Evolutionary conservation across 2,329 filamentous ascomycete species (phyloP).

Genomic region (Juglanconis sp.): DNA sequence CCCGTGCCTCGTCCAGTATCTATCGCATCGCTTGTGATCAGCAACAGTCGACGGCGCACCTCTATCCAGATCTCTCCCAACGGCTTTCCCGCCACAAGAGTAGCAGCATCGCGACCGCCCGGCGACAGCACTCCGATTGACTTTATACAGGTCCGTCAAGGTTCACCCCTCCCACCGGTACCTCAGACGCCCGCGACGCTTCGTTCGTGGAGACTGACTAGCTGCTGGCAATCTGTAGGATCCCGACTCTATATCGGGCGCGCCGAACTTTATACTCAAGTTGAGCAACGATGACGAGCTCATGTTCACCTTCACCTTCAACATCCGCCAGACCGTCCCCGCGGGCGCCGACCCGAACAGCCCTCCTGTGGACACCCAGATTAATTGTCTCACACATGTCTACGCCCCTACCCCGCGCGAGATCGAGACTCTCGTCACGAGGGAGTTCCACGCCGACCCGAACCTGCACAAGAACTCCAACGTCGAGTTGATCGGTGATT

Average conservation of each 20-base stretch:
- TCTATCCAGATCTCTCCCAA: conserved; percentile 80
- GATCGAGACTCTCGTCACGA: conserved; percentile 87
- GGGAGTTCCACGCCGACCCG: conserved; percentile 94
- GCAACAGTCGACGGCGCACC: conserved; percentile 73
- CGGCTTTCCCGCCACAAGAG: conserved; percentile 77
- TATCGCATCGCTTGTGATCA: conserved; percentile 78
- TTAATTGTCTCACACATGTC: conserved; percentile 88
- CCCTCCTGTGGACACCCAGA: conserved; percentile 64
- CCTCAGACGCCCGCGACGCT: background rate
- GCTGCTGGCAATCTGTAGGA: conserved; percentile 55
- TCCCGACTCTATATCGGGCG: conserved; percentile 56
- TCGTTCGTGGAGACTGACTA: conserved; percentile 5
- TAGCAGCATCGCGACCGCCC: conserved; percentile 66
- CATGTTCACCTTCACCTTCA: conserved; percentile 87
- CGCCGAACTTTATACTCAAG: conserved; percentile 79
- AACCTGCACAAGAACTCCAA: conserved; percentile 97
- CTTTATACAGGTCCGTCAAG: conserved; percentile 74
- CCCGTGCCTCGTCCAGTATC: conserved; percentile 59
- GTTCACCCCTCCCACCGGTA: background rate
- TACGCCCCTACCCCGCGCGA: conserved; percentile 83
- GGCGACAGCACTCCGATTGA: conserved; percentile 78
- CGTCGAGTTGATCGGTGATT: conserved; percentile 92
- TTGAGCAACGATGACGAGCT: conserved; percentile 89
- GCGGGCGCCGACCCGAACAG: conserved; percentile 45
- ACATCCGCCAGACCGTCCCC: conserved; percentile 52